Base-by-base conservation (phyloP, 208 protist genomes). In the Wallacemonas sp. region DNA sequence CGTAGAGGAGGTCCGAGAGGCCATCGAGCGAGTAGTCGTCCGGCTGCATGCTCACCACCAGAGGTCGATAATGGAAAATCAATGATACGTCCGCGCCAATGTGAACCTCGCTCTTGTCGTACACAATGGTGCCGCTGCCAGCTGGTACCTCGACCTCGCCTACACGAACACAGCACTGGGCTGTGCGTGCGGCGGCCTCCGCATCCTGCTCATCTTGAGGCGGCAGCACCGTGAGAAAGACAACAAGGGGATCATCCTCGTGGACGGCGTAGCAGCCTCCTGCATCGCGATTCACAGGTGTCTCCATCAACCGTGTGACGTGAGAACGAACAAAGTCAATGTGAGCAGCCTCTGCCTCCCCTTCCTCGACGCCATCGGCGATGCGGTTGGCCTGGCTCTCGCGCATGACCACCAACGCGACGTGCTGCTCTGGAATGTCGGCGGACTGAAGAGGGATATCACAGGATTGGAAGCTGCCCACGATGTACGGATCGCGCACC, bases 401-500 rank as follows among this genome's bases (percentile, higher is more conserved):
- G 31, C 77, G 79, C 70, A 90, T 65, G 58, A 94, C 84, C 17
- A 70, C 75, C 17, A 94, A 55, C 17, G 66, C 82, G 41, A 78
- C 82, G 64, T 91, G 85, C 66, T 80, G 55, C 11, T 46, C 30
- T 21, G 75, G 58, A 41, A 94, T 68, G 22, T 66, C 33, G 54
- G 91, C 78, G 21, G 77, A 70, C n/a, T 66, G 62, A 1, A n/a
- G 39, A 0, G 65, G 60, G 34, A 62, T 47, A 28, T 83, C 77
- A 34, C 60, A 75, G 1, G 39, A 41, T 24, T 60, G 31, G 53
- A 46, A 15, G 33, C 71, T 69, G 62, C 89, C 89, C 11, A 95
- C 65, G 21, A 78, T 78, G 70, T 95, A 95, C 0, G 77, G 80
- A 22, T 86, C 80, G 22, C 85, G 78, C 11, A 95, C 66, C 30